Conservation (phyloP, 257 asterid species). For the Solanum dulcamara region DNA sequence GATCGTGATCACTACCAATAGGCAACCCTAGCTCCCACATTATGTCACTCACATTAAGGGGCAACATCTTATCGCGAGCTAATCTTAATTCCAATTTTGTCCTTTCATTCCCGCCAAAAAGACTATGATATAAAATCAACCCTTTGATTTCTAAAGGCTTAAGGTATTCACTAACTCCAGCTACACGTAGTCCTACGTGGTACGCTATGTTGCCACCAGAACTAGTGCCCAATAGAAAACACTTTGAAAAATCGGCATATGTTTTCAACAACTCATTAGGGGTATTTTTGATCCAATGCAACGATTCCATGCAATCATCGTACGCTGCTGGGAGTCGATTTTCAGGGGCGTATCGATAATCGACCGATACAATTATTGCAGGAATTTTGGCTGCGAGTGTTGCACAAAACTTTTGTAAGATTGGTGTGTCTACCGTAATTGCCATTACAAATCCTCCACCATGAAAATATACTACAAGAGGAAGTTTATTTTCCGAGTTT, state of each 20-base stretch:
- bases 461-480: slow-evolving; percentile 28
- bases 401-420: slow-evolving; percentile 8
- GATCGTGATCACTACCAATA: slow-evolving; percentile 29
- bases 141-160: slow-evolving; percentile 37
- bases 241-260: slow-evolving; percentile 29
- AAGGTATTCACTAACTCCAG: slow-evolving; percentile 3
- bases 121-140: slow-evolving; percentile 34
- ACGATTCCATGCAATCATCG: slow-evolving; percentile 32
- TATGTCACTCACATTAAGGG: slow-evolving; percentile 7
- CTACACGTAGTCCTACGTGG: slow-evolving; percentile 24
- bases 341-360: slow-evolving; percentile 52
- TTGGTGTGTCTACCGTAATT: neutral
- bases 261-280: slow-evolving; percentile 31
- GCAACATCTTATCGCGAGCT: slow-evolving; percentile 6
- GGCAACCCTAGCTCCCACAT: slow-evolving; percentile 41
- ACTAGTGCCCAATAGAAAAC: slow-evolving; percentile 44
- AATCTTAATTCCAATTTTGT: slow-evolving; percentile 28
- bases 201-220: slow-evolving; percentile 46
- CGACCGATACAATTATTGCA: slow-evolving; percentile 28
- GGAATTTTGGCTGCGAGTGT: slow-evolving; percentile 10
- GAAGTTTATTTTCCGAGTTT: slow-evolving; percentile 10
- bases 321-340: slow-evolving; percentile 54
- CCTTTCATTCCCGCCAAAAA: slow-evolving; percentile 40
- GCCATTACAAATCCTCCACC: slow-evolving; percentile 44
- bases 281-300: slow-evolving; percentile 21